phyloP scores from a whole-genome alignment of 2,329 filamentous ascomycete species.

The Emmonsiellopsis sp. region DNA sequence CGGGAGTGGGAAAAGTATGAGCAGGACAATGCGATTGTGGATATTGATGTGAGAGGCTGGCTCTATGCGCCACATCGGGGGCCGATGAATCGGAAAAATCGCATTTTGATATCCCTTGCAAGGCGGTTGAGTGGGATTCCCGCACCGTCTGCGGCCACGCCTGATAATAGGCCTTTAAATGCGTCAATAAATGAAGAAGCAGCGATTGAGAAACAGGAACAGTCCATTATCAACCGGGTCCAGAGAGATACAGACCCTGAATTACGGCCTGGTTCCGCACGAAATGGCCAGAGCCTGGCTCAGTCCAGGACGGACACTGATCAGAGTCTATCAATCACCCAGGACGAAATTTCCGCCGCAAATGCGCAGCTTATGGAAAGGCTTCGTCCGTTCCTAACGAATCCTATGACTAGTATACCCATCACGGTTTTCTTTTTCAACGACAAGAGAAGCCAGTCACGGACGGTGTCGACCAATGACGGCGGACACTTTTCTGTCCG shows the following conservation, averaged over 20 bases:
- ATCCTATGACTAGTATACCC: slow-evolving; percentile 64
- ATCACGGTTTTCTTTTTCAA: slow-evolving; percentile 97
- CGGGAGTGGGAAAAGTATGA: slow-evolving; percentile 71
- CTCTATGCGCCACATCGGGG: slow-evolving; percentile 79
- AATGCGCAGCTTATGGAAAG: slow-evolving; percentile 84
- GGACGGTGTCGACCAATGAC: slow-evolving; percentile 76
- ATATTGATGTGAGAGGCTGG: slow-evolving; percentile 94
- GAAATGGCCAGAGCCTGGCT: slow-evolving; percentile 19
- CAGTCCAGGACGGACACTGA: slow-evolving; percentile 36
- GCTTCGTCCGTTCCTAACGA: slow-evolving; percentile 81
- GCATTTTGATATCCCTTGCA: slow-evolving; percentile 77
- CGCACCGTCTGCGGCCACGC: slow-evolving; percentile 42
- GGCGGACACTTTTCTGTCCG: slow-evolving; percentile 79
- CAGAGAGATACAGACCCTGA: slow-evolving; percentile 63
- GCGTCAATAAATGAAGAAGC: slow-evolving; percentile 49
- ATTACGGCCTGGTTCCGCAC: slow-evolving; percentile 32
- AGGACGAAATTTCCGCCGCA: slow-evolving; percentile 66
- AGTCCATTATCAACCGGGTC: slow-evolving; percentile 64
- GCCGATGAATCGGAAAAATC: slow-evolving; percentile 77
- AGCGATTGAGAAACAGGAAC: slow-evolving; percentile 64
- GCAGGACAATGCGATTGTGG: slow-evolving; percentile 75
- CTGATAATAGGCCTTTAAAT: slow-evolving; percentile 39
- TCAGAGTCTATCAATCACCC: slow-evolving; percentile 48
- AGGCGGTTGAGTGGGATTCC: slow-evolving; percentile 81
- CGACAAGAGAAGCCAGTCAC: slow-evolving; percentile 68